phyloP scores from a whole-genome alignment of 2,329 filamentous ascomycete species.

The Chrysosphaeria jannelii region DNA sequence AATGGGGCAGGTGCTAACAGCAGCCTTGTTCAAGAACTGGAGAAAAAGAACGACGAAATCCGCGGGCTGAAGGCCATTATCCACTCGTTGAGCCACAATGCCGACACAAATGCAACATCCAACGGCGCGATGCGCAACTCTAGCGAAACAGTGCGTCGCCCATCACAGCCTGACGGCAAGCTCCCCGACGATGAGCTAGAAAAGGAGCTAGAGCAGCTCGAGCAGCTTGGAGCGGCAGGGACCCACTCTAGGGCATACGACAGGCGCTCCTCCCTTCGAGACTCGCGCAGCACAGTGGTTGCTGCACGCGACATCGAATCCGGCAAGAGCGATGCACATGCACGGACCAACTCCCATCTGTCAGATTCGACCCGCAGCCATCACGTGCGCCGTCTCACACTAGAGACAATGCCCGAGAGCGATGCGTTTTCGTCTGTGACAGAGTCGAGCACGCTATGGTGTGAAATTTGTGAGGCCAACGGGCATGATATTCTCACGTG shows the following conservation, averaged over 20 bases:
- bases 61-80: constrained; percentile 92
- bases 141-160: constrained; percentile 42
- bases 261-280: constrained; percentile 26
- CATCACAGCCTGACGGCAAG: no score
- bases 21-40: constrained; percentile 31
- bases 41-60: constrained; percentile 92
- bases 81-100: constrained; percentile 65
- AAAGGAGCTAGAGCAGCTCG: constrained; percentile 42
- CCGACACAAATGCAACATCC: constrained; percentile 10
- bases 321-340: not conserved
- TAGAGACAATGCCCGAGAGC: constrained; percentile 41
- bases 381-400: constrained; percentile 17
- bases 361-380: constrained; percentile 17
- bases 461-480: constrained; percentile 77
- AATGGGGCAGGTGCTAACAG: constrained; percentile 8
- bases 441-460: constrained; percentile 53
- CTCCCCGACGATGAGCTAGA: constrained; percentile 82
- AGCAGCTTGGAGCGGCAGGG: constrained; percentile 13
- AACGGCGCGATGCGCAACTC: constrained; percentile 14
- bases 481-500: constrained; percentile 89
- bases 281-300: constrained; percentile 35
- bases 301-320: constrained; percentile 16
- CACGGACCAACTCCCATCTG: constrained; percentile 4
- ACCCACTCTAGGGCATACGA: constrained; percentile 19
- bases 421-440: constrained; percentile 39